Base-by-base conservation (phyloP, 306 rosid genomes). In the Albizia julibrissin region DNA sequence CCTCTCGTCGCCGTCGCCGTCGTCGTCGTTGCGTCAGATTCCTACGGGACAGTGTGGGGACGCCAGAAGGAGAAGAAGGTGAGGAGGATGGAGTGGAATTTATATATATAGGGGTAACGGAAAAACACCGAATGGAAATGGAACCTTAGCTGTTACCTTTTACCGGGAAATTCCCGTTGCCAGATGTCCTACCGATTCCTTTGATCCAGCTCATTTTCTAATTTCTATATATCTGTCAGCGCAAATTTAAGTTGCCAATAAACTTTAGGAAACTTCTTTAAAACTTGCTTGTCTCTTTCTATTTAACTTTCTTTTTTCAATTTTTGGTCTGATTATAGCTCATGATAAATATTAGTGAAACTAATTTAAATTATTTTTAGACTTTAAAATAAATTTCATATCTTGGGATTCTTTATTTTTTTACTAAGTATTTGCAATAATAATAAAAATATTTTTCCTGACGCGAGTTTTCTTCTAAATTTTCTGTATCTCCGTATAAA, bases 91-190 rank as follows among this genome's bases (percentile, higher is more conserved):
- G 49, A 54, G 54, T 39, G 58, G 78, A n/a, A 73, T 33, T 34
- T 3, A 33, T 33, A n/a, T 65, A 19, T 68, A 19, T 4, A 39
- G 18, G 6, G 19, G 73, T 27, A 80, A 80, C 85, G 75, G 37
- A 21, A 34, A 21, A 24, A n/a, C 19, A 11, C 16, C 31, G 10
- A 37, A 37, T 10, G 49, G 72, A 40, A 54, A 54, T n/a, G 67
- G 67, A 12, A 61, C 34, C 16, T 26, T n/a, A 1, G 84, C 33
- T 49, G 40, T 27, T 27, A 13, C 46, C 42, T 21, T 18, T 64
- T 29, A 75, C 84, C 69, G 24, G 73, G 78, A 79, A 67, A 39
- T 74, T 42, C 54, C 56, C n/a, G 39, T 78, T 29, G 76, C 80
- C 76, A 64, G 37, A 47, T 33, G 19, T 19, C 27, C 22, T n/a